Percentiles rank a stretch among this genome's conserved stretches.
phyloP scores from a whole-genome alignment of 2,329 filamentous ascomycete species.

The Apiospora phragmitis region DNA sequence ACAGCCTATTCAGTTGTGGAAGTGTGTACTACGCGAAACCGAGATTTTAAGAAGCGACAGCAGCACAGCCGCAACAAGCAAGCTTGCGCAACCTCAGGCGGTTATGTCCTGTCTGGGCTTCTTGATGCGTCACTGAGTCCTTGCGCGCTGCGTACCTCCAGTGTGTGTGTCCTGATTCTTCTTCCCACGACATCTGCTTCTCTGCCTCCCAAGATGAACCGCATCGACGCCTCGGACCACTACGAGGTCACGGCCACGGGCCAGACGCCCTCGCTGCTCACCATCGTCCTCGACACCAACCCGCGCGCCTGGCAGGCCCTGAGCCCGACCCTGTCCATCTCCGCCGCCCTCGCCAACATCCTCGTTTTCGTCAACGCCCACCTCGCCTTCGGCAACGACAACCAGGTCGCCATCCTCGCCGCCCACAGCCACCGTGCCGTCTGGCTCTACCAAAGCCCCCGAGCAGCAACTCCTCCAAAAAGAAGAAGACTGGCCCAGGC shows the following conservation, averaged over 20 bases:
- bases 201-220: constrained; percentile 45
- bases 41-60: neutral
- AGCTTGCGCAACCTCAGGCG: neutral
- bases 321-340: constrained; percentile 72
- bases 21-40: neutral
- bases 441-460: constrained; percentile 74
- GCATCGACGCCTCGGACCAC: constrained; percentile 60
- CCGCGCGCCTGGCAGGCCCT: constrained; percentile 90
- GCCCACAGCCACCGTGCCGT: constrained; percentile 83
- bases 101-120: neutral
- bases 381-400: constrained; percentile 88
- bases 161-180: neutral
- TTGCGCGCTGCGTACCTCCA: neutral
- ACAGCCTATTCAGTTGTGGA: neutral
- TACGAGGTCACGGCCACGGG: constrained; percentile 55
- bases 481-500: constrained; percentile 16
- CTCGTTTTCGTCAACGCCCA: constrained; percentile 98
- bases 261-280: constrained; percentile 77
- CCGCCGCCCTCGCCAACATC: constrained; percentile 81
- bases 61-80: neutral
- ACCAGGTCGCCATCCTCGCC: constrained; percentile 89
- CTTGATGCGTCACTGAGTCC: neutral
- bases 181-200: neutral
- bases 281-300: constrained; percentile 93
- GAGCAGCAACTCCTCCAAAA: constrained; percentile 19